phyloP scores from a whole-genome alignment of 192 early-diverging fungal genomes.

The Backusella circina region DNA sequence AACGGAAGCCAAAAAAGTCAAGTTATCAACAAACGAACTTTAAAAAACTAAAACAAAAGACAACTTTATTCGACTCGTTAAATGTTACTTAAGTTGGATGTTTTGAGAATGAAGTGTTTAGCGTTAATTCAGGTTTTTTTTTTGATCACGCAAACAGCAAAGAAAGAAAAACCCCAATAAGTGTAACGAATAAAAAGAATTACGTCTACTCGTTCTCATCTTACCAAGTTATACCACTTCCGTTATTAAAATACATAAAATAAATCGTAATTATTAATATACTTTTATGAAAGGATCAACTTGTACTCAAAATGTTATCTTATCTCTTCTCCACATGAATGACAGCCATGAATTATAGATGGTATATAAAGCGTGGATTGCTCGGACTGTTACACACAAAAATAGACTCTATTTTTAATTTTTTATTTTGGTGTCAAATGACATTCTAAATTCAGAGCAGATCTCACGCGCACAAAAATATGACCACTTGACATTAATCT shows the following conservation, averaged over 20 bases:
- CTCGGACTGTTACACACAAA: not conserved
- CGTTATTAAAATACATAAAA: not conserved
- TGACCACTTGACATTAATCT: not conserved
- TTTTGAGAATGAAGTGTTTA: not conserved
- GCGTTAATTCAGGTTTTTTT: not conserved
- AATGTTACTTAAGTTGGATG: not conserved
- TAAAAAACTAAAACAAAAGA: not conserved
- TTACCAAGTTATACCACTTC: not conserved
- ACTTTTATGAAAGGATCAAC: not conserved
- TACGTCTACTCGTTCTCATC: not conserved
- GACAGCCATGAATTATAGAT: not conserved
- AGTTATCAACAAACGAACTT: not conserved
- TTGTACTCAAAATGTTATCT: not conserved
- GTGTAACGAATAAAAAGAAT: not conserved
- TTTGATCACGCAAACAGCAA: not conserved
- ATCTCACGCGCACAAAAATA: not conserved
- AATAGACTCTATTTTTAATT: slow-evolving; percentile 2
- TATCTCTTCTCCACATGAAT: not conserved
- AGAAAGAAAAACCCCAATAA: not conserved
- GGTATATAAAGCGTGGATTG: not conserved
- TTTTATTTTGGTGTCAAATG: not conserved
- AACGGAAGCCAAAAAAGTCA: not conserved
- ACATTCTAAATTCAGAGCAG: not conserved
- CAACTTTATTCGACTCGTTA: not conserved
- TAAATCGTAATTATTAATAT: not conserved